A percentile compares a stretch with the other conserved stretches of the same genome.
These are phyloP conservation scores for Biscogniauxia sp. DNA, from an alignment of 2,329 filamentous ascomycete genomes.

Conservation along the genomic window DNA sequence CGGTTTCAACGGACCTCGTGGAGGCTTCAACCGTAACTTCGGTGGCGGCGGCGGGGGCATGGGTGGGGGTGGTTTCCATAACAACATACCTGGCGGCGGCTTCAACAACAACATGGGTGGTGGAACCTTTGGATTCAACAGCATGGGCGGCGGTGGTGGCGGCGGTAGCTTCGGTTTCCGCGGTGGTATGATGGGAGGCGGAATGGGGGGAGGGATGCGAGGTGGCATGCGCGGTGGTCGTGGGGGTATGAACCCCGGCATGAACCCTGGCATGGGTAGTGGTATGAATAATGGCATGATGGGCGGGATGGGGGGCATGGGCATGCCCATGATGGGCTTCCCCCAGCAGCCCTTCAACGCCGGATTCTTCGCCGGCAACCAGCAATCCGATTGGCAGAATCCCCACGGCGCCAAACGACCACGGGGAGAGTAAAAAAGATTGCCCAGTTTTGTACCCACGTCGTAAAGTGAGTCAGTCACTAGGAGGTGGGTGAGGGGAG, in stretches of 20 bases:
- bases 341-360: constrained; percentile 34
- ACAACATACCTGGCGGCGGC: constrained; percentile 26
- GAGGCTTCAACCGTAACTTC: constrained; percentile 34
- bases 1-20: constrained; percentile 30
- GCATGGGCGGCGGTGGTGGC: constrained; percentile 28
- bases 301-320: constrained; percentile 30
- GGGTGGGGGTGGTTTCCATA: constrained; percentile 26
- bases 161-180: constrained; percentile 31
- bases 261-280: constrained; percentile 24
- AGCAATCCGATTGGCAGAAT: constrained; percentile 35
- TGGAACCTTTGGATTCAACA: constrained; percentile 29
- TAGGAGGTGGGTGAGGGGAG: neutral
- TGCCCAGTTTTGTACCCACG: neutral
- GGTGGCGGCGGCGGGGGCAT: constrained; percentile 25
- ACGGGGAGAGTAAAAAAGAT: constrained; percentile 26
- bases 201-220: constrained; percentile 32
- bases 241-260: constrained; percentile 29
- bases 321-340: constrained; percentile 34
- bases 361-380: constrained; percentile 32
- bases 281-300: constrained; percentile 32
- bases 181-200: constrained; percentile 33
- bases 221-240: constrained; percentile 32
- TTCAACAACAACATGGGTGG: constrained; percentile 33
- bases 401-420: constrained; percentile 35
- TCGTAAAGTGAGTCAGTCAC: neutral